Conservation (phyloP, 2,329 filamentous ascomycete genomes). For the Epichloe uncinata region DNA sequence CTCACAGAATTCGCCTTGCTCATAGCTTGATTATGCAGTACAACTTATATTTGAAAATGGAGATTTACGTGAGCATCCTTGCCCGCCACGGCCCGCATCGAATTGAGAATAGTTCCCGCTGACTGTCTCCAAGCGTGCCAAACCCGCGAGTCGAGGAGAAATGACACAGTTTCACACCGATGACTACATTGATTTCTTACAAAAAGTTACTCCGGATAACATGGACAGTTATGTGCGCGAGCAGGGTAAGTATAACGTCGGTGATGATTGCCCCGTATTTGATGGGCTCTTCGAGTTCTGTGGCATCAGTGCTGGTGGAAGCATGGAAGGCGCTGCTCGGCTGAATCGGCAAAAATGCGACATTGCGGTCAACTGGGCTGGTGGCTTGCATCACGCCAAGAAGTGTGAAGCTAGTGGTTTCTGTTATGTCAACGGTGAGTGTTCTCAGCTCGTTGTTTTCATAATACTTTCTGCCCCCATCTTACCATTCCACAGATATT, state of each 20-base stretch:
- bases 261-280: slow-evolving; percentile 94
- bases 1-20: slow-evolving; percentile 85
- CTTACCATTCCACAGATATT: slow-evolving; percentile 51
- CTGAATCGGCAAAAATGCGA: slow-evolving; percentile 86
- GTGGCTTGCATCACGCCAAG: slow-evolving; percentile 92
- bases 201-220: slow-evolving; percentile 93
- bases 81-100: not conserved
- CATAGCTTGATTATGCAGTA: slow-evolving; percentile 96
- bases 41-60: slow-evolving; percentile 91
- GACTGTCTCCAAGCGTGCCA: slow-evolving; percentile 47
- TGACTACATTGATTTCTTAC: slow-evolving; percentile 91
- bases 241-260: slow-evolving; percentile 86
- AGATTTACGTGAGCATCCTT: slow-evolving; percentile 66
- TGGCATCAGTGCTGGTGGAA: slow-evolving; percentile 84
- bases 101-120: not conserved
- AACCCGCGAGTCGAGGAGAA: slow-evolving; percentile 77
- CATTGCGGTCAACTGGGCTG: slow-evolving; percentile 97
- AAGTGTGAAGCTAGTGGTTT: slow-evolving; percentile 94
- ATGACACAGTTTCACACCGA: slow-evolving; percentile 89
- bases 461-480: slow-evolving; percentile 2
- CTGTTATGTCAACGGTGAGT: slow-evolving; percentile 90
- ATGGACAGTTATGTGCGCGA: slow-evolving; percentile 90
- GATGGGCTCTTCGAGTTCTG: slow-evolving; percentile 97
- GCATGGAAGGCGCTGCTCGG: slow-evolving; percentile 83
- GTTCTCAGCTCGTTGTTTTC: not conserved